Evolutionary conservation across 2,329 filamentous ascomycete genomes (phyloP).

Genomic region (Epichloe sp.): DNA sequence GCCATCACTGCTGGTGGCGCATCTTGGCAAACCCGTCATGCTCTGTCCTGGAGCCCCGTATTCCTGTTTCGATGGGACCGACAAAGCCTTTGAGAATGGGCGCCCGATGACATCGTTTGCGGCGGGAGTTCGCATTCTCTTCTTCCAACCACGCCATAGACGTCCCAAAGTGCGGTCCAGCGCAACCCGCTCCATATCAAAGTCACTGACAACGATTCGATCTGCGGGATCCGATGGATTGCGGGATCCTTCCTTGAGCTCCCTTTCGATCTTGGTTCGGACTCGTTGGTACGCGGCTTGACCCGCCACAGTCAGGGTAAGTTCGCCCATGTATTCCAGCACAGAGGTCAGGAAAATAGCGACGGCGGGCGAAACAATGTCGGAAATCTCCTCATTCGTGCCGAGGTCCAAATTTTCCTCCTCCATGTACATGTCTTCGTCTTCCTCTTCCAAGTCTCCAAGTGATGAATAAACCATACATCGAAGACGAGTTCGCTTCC

Average conservation of each 20-base stretch:
- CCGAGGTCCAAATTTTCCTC: conserved; percentile 58
- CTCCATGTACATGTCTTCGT: conserved; percentile 80
- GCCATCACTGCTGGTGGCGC: conserved; percentile 3
- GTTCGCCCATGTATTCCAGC: conserved; percentile 85
- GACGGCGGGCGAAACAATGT: conserved; percentile 73
- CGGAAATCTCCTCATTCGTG: conserved; percentile 44
- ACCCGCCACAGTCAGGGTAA: conserved; percentile 74
- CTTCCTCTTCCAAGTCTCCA: conserved; percentile 94
- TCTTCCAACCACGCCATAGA: conserved; percentile 92
- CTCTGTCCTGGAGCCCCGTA: conserved; percentile 23
- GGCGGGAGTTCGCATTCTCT: conserved; percentile 54
- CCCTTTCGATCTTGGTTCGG: conserved; percentile 43
- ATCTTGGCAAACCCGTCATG: conserved; percentile 16
- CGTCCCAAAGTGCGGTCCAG: conserved; percentile 78
- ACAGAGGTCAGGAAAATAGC: conserved; percentile 95
- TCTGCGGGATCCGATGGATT: conserved; percentile 40
- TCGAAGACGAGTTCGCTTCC: conserved; percentile 82
- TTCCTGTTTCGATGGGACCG: conserved; percentile 17
- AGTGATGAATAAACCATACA: conserved; percentile 98
- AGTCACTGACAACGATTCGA: conserved; percentile 71
- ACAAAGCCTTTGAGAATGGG: conserved; percentile 36
- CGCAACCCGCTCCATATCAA: conserved; percentile 86
- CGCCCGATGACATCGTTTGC: conserved; percentile 32
- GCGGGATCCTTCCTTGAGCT: conserved; percentile 38
- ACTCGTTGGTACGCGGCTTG: conserved; percentile 67